These are phyloP conservation scores for Silene conica DNA, from an alignment of 148 eudicot genomes.

Conservation along the genomic window DNA sequence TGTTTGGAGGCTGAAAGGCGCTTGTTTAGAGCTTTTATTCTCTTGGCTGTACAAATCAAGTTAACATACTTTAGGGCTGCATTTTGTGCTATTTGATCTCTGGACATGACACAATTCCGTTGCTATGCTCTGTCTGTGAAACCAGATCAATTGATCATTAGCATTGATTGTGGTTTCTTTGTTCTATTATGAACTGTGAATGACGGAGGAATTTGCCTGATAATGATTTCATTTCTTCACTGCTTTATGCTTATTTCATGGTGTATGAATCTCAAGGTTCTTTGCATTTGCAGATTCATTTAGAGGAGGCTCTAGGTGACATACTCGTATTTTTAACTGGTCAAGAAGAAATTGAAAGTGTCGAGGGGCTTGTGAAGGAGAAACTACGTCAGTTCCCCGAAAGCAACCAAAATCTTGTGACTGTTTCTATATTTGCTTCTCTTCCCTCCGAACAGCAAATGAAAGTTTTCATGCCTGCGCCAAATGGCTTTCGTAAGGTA, in stretches of 20 bases:
- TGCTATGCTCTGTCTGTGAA: neutral
- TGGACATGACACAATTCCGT: neutral
- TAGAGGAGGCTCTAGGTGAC: slow-evolving; percentile 87
- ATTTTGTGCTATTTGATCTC: neutral
- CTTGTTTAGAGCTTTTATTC: neutral
- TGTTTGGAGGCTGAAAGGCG: neutral
- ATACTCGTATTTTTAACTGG: slow-evolving; percentile 96
- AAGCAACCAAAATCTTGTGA: slow-evolving; percentile 46
- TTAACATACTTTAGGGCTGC: neutral
- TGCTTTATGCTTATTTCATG: neutral
- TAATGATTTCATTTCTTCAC: neutral
- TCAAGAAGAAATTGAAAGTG: slow-evolving; percentile 97
- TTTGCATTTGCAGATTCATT: slow-evolving; percentile 55
- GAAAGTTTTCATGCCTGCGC: slow-evolving; percentile 78
- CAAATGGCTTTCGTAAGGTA: slow-evolving; percentile 85
- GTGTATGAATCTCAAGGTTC: neutral
- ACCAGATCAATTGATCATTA: neutral
- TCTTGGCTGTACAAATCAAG: neutral
- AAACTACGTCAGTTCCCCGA: slow-evolving; percentile 61
- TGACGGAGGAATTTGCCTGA: neutral
- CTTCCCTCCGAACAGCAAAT: slow-evolving; percentile 95
- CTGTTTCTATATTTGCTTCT: slow-evolving; percentile 68
- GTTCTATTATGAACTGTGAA: neutral
- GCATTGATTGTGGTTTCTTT: slow-evolving; percentile 1
- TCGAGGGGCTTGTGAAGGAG: slow-evolving; percentile 72